phyloP scores from a whole-genome alignment of 352 stramenopile genomes.

The Thalassiosira mediterranea region DNA sequence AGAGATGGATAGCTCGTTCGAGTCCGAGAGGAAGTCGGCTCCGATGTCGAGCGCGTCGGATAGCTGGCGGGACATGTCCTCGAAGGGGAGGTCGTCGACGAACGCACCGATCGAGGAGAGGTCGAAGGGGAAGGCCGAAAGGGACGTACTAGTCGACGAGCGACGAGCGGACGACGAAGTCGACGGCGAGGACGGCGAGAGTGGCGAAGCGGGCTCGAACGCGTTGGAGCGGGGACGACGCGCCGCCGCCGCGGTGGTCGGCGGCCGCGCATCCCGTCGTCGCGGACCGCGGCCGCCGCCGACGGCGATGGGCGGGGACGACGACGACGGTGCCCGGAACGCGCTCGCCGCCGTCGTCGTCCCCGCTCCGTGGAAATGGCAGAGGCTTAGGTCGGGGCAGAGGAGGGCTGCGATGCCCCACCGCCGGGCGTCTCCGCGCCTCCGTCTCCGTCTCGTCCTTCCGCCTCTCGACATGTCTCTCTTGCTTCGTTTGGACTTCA shows the following conservation, averaged over 20 bases:
- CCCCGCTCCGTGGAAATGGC: background rate
- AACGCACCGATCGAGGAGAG: background rate
- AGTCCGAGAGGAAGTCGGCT: conserved; percentile 33
- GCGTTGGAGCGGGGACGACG: background rate
- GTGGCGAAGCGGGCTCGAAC: background rate
- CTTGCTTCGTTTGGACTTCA: background rate
- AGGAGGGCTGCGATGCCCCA: background rate
- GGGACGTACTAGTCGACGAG: background rate
- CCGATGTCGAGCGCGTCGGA: conserved; percentile 45
- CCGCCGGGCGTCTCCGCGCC: background rate
- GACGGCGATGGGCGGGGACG: too few relatives aligned
- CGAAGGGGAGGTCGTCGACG: conserved; percentile 39
- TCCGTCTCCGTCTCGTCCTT: background rate
- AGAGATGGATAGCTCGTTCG: conserved; percentile 7
- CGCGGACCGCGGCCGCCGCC: too few relatives aligned
- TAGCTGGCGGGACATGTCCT: conserved; percentile 44
- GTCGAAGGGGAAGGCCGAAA: background rate
- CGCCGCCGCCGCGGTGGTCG: too few relatives aligned
- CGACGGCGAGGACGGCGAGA: background rate
- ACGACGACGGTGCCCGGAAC: too few relatives aligned
- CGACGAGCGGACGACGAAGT: background rate
- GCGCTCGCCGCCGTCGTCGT: background rate
- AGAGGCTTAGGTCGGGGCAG: background rate
- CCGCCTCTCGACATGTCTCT: background rate
- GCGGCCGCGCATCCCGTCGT: too few relatives aligned